These are phyloP conservation scores for Anisodus acutangulus DNA, from an alignment of 257 asterid species.

Conservation along the genomic window DNA sequence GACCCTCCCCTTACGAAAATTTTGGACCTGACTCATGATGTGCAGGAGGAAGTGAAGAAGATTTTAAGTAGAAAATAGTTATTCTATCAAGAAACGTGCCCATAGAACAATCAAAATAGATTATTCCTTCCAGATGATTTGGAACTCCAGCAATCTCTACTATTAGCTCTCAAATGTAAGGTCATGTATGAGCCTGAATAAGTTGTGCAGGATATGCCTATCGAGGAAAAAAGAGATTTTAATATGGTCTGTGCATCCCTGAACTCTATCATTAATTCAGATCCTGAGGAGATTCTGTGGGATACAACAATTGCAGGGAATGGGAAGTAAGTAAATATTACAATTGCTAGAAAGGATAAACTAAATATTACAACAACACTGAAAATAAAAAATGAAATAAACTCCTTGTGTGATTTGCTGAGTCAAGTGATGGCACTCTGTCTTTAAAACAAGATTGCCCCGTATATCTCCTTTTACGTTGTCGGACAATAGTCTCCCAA, in stretches of 20 bases:
- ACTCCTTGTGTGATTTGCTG: no score
- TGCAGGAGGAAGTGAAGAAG: slow-evolving; percentile 44
- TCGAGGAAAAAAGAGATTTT: slow-evolving; percentile 27
- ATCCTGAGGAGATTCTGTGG: background rate
- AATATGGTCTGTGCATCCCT: background rate
- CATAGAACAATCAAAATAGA: slow-evolving; percentile 43
- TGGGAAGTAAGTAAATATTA: no score
- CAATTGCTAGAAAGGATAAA: no score
- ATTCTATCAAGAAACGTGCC: slow-evolving; percentile 50
- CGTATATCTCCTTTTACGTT: no score
- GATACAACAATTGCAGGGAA: no score
- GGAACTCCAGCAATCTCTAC: slow-evolving; percentile 33
- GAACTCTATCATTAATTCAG: background rate
- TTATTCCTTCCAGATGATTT: slow-evolving; percentile 43
- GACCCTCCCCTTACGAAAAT: slow-evolving; percentile 44
- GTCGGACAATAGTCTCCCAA: no score
- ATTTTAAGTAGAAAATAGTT: slow-evolving; percentile 49
- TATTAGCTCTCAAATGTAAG: slow-evolving; percentile 40
- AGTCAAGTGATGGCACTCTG: no score
- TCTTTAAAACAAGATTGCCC: no score
- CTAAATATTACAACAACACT: no score
- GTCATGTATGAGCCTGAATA: slow-evolving; percentile 11
- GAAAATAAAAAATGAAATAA: no score
- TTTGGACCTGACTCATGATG: slow-evolving; percentile 36
- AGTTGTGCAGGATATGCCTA: slow-evolving; percentile 25